Evolutionary conservation across 169 alveolate genomes (phyloP), one percentile per base, ranked within the genome.

Genomic region (Cryptosporidium muris): DNA sequence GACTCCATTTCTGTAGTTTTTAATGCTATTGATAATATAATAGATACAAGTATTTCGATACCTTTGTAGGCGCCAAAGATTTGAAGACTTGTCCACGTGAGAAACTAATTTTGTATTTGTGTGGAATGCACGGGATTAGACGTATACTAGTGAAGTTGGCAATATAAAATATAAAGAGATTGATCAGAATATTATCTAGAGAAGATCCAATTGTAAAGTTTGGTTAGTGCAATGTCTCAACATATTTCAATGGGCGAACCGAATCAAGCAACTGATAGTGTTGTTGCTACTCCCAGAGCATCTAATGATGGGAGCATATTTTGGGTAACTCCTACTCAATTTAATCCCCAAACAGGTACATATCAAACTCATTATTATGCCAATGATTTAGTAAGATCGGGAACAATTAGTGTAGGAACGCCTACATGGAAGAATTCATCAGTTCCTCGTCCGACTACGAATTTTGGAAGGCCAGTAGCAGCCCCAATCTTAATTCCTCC

Each of bases 271-370:
- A 74, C 60, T 66, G 85, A 74, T 42, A 74, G 68, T n/a, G 85
- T 74, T n/a, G 60, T 74, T n/a, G 85, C 85, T 6, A 74, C 85
- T 8, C 85, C 85, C 11, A 74, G 85, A 58, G 85, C 85, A 16
- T 74, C 85, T 4, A 74, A 68, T 58, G 60, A 58, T 58, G 85
- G 85, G 3, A 74, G 85, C 37, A 74, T 74, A 48, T 74, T 74
- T 58, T 74, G 85, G 85, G 85, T 74, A 25, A 74, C 85, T 45
- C 85, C 85, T 7, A 74, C 85, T 36, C 85, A 74, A 60, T 74
- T 43, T 74, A 74, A 74, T 47, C 85, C 85, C 25, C 85, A 74
- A 34, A 74, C 85, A 38, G 85, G 85, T n/a, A 74, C 85, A 42
- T 74, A 74, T 60, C 85, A 74, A 54, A 74, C 85, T 45, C 85